phyloP scores from a whole-genome alignment of 208 protist species.

The Trypanosoma mega region DNA sequence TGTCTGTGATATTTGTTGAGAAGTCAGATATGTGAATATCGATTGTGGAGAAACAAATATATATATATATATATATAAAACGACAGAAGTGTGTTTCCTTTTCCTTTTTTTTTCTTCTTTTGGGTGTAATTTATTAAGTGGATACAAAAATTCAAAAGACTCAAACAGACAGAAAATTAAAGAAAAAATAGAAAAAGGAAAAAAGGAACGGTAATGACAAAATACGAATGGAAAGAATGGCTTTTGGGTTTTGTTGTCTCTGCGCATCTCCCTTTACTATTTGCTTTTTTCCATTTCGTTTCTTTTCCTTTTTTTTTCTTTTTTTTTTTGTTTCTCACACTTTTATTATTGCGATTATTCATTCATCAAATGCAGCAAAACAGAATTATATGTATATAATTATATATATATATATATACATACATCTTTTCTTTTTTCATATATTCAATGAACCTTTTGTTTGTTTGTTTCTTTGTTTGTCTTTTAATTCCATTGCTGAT shows the following conservation, averaged over 20 bases:
- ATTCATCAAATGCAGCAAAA: too few species aligned
- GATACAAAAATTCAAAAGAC: too few species aligned
- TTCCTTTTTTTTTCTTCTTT: slow-evolving; percentile 24
- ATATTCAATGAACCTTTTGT: neutral
- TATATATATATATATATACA: slow-evolving; percentile 15
- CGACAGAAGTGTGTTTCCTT: neutral
- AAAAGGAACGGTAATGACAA: too few species aligned
- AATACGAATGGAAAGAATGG: too few species aligned
- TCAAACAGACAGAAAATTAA: too few species aligned
- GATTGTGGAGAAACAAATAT: neutral
- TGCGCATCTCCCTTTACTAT: neutral
- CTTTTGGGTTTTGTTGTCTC: slow-evolving; percentile 3
- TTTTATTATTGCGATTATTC: too few species aligned
- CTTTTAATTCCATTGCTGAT: neutral
- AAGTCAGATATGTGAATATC: too few species aligned
- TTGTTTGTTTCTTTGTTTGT: neutral
- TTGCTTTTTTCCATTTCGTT: slow-evolving; percentile 8
- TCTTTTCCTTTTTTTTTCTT: slow-evolving; percentile 14
- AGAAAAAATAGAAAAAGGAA: too few species aligned
- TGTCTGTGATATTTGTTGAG: neutral
- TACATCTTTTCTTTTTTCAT: neutral
- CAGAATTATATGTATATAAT: slow-evolving; percentile 1
- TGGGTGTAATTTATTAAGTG: too few species aligned
- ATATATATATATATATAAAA: neutral
- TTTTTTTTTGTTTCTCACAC: slow-evolving; percentile 13